Conservation (phyloP, 2,329 filamentous ascomycete genomes). For the Arthroderma sp. region DNA sequence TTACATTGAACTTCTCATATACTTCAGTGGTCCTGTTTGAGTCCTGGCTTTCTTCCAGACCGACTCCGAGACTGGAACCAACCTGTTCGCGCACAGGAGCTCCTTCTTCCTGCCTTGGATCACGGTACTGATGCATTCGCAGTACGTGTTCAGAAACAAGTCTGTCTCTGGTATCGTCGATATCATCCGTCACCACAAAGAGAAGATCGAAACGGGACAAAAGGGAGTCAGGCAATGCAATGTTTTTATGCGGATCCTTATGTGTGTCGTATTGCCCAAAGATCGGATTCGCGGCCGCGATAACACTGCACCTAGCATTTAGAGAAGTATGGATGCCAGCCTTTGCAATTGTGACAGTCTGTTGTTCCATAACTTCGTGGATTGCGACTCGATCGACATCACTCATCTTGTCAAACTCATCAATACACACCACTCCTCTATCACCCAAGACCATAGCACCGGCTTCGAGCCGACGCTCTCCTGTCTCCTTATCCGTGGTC, state of each 20-base stretch:
- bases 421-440: conserved; percentile 94
- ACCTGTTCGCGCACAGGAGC: conserved; percentile 83
- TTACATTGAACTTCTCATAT: conserved; percentile 90
- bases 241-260: conserved; percentile 98
- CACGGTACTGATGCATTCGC: conserved; percentile 91
- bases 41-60: conserved; percentile 62
- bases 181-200: conserved; percentile 96
- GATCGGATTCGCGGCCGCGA: conserved; percentile 93
- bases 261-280: conserved; percentile 98
- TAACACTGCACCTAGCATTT: conserved; percentile 90
- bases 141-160: conserved; percentile 92
- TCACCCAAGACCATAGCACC: conserved; percentile 98
- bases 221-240: conserved; percentile 88
- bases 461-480: conserved; percentile 84
- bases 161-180: conserved; percentile 83
- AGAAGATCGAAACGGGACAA: conserved; percentile 96
- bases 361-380: conserved; percentile 99
- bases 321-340: conserved; percentile 95
- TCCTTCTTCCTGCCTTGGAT: conserved; percentile 85
- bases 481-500: conserved; percentile 93
- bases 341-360: conserved; percentile 97
- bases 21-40: conserved; percentile 69
- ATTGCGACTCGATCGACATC: conserved; percentile 96
- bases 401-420: conserved; percentile 99
- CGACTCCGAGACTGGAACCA: conserved; percentile 74